Base-by-base conservation (phyloP, 1,139 yeast genomes). In the Pichia sp. region DNA sequence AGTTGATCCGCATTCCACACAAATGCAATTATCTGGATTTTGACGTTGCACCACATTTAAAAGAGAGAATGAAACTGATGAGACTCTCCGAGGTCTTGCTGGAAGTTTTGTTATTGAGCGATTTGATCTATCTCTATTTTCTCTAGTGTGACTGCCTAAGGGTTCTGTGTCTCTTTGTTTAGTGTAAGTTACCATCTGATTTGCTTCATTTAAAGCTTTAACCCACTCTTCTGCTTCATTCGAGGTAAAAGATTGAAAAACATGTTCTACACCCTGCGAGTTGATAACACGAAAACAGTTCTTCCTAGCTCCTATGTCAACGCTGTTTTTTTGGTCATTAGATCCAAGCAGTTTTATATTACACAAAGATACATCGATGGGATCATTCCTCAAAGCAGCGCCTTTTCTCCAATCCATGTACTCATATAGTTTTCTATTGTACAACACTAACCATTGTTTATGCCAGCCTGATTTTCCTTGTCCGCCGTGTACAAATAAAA, bases 391-490 rank as follows among this genome's bases (percentile, higher is more conserved):
- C 14, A 79, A 72, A 21, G 71, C 74, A 11, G 69, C 64, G 38
- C 88, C 86, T 45, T 72, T 80, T 55, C 89, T 73, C 95, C 95
- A 85, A 60, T 84, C 89, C 34, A 84, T 71, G 57, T 75, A 85
- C 56, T 85, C 95, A 39, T 71, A 69, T 30, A 85, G 64, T 46
- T 71, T 73, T 1, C 93, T 91, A 17, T 75, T 74, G 17, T 73
- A 72, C 39, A 85, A 65, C 0, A 79, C 86, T 1, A 86, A 85
- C 93, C 95, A 84, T 60, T 83, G 89, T 54, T 85, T 85, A 60
- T 86, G 95, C 96, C 95, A 86, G 3, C 85, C 84, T 25, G 74
- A 77, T 51, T 81, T 83, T 10, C 84, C 84, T 46, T 79, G 77
- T 2, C 88, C 88, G 2, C 85, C 81, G 31, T 78, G 66, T 3